Percentiles rank a stretch among this genome's conserved stretches.
Evolutionary conservation across 1,284 basidiomycete genomes (phyloP).

Genomic region (Vanrija sp.): DNA sequence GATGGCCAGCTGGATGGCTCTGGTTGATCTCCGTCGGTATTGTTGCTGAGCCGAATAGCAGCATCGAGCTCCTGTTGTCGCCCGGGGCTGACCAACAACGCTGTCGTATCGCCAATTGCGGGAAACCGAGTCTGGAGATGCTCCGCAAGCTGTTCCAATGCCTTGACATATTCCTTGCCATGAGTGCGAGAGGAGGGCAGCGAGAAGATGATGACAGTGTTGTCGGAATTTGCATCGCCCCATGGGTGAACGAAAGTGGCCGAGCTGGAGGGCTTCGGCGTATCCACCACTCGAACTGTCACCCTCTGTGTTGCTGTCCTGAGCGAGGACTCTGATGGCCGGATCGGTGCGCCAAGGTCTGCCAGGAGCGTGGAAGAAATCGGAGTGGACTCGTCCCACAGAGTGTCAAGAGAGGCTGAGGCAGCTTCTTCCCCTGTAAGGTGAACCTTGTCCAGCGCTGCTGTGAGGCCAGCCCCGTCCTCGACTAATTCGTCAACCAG

Average conservation of each 20-base stretch:
- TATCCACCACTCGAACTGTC: conserved; percentile 21
- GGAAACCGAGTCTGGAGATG: neutral
- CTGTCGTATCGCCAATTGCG: neutral
- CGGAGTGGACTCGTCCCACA: neutral
- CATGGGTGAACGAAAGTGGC: no score
- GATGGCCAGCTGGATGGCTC: no score
- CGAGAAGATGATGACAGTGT: conserved; percentile 8
- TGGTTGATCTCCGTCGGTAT: neutral
- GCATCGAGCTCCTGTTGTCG: conserved; percentile 10
- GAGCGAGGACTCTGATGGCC: neutral
- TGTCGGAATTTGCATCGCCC: no score
- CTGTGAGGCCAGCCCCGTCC: neutral
- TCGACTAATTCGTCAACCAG: conserved; percentile 30
- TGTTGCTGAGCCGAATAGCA: neutral
- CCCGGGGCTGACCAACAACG: conserved; percentile 19
- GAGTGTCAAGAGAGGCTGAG: neutral
- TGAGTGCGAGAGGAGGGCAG: conserved; percentile 24
- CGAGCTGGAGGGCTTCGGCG: conserved; percentile 17
- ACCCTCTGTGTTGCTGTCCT: neutral
- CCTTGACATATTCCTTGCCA: conserved; percentile 19
- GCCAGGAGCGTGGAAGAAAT: conserved; percentile 21
- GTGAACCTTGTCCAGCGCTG: neutral
- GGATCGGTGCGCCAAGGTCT: conserved; percentile 23
- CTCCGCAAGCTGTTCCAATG: conserved; percentile 13
- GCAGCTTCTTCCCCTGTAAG: neutral